Evolutionary conservation across 176 grass and related monocot species (phyloP).

Genomic region (Eremochloa ophiuroides): DNA sequence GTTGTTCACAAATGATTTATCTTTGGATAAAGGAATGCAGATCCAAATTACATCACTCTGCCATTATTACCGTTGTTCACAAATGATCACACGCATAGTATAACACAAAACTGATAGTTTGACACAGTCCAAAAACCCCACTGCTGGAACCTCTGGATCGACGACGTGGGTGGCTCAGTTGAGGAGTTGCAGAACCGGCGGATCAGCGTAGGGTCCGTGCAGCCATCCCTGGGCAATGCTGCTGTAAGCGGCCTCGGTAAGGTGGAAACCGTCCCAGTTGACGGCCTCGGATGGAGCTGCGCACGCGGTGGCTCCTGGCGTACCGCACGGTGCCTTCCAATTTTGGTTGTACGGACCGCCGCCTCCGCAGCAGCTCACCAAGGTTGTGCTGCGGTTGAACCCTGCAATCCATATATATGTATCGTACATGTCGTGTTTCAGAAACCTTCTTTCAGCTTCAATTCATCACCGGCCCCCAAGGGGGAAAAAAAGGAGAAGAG

Average conservation of each 20-base stretch:
- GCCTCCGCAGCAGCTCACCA: background rate
- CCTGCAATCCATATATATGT: background rate
- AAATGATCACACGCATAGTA: too few species aligned
- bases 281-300: background rate
- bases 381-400: background rate
- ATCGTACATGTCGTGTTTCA: too few species aligned
- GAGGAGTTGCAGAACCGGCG: background rate
- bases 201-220: constrained; percentile 25
- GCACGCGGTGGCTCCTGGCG: background rate
- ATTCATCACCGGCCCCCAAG: background rate
- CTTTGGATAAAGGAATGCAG: too few species aligned
- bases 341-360: background rate
- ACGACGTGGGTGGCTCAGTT: too few species aligned
- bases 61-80: too few species aligned
- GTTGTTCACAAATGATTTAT: too few species aligned
- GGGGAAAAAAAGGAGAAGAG: too few species aligned
- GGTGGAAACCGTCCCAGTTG: background rate
- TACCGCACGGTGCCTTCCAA: background rate
- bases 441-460: too few species aligned
- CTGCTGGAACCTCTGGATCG: too few species aligned
- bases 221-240: constrained; percentile 22
- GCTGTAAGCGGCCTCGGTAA: background rate
- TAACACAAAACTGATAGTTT: background rate
- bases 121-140: background rate
- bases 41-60: too few species aligned